Base-by-base conservation (phyloP, 78 protist species). In the Dictyostelium firmibasis region DNA sequence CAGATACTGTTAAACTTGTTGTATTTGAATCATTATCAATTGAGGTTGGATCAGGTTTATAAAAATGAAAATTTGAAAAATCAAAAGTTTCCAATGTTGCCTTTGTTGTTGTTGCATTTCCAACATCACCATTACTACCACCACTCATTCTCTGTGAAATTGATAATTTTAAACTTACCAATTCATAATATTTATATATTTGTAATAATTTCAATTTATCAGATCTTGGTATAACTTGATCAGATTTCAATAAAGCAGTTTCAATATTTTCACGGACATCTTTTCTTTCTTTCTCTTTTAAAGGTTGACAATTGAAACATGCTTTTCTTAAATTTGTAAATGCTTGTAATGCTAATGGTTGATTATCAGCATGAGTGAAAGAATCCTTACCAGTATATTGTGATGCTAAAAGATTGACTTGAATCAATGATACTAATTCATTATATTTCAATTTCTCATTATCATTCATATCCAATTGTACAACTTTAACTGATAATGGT, bases 301-400 rank as follows among this genome's bases (percentile, higher is more conserved):
- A 10, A 41, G 35, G 57, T 10, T 25, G 38, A 36, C 75, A 36
- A 27, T n/a, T 44, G n/a, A 69, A 67, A 84, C 91, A 92, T 9
- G 86, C 84, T 38, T 47, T 77, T 50, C 85, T 70, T 9, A 92
- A 70, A 13, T 83, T 67, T 27, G 41, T 92, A 60, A 76, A 75
- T 11, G 85, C 91, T 27, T 53, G 78, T 64, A 84, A 69, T 33
- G 91, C 96, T 27, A 36, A 72, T 18, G 62, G 29, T 10, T 81
- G 87, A 79, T 92, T 92, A 18, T 75, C n/a, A 3, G 50, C 14
- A 3, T 84, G 78, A 13, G 78, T 69, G 2, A 92, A 47, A 2
- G 86, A 92, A 76, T 92, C 96, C 16, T 62, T 81, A 76, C 96
- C 96, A 44, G 85, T 84, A 7, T 84, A 78, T 84, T 86, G 91